Base-by-base conservation (phyloP, 1,284 basidiomycete species). In the Rhodotorula sp. region DNA sequence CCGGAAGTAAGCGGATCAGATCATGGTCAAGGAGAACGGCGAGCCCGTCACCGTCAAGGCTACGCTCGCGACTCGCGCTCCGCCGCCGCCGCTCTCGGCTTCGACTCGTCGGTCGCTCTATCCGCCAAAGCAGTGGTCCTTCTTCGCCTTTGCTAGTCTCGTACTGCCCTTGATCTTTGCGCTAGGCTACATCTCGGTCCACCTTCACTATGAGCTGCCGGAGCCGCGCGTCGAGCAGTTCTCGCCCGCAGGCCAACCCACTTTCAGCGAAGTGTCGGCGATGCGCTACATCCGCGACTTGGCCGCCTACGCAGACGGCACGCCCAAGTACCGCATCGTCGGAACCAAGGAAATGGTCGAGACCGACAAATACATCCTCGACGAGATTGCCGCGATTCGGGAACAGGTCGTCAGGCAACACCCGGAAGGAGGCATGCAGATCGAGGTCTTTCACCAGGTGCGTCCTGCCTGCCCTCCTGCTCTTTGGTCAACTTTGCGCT, bases 281-380 rank as follows among this genome's bases (percentile, higher is more conserved):
- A 65, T 76, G 70, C 18, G 53, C 29, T 69, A 67, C 67, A 74
- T 76, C 24, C 37, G 37, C 20, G 67, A 72, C 65, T 51, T 76
- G n/a, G 60, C 75, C 0, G 61, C 59, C 3, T 71, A 76, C 64
- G 56, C 57, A 6, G 72, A 74, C 37, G 73, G 60, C 0, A 65
- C 64, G 0, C 75, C 75, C 4, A 54, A 95, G 6, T 98, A 89
- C 82, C 86, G 95, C 55, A 95, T 91, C 0, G 91, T 96, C 24
- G 95, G 95, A 1, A 95, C 94, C 0, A 84, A 85, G 54, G 91
- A 97, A 80, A 93, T 97, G 81, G 88, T 91, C 0, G 81, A 87
- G 42, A 93, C 90, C 8, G 94, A 97, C 77, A 82, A 85, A 53
- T 97, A 93, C 87, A 88, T 96, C 83, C 79, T 89, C 29, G 81